Base-by-base conservation (phyloP, 495 filamentous ascomycete genomes). In the Xylaria grammica region DNA sequence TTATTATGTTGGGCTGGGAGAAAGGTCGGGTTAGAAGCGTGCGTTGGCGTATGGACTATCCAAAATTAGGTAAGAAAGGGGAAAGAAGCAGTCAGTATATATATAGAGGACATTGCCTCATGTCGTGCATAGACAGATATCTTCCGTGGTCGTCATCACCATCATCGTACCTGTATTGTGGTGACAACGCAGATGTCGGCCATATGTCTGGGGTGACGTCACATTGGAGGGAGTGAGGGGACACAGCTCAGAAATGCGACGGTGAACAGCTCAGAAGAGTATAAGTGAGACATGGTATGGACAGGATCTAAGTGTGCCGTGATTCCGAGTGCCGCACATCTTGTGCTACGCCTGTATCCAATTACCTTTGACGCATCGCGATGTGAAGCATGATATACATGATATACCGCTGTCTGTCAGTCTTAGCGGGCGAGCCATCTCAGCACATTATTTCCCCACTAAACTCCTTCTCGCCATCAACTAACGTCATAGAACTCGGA, bases 401-500 rank as follows among this genome's bases (percentile, higher is more conserved):
- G 32, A 36, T 11, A 36, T 36, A 11, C 34, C 34, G 34, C 5
- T 11, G 34, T n/a, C n/a, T n/a, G n/a, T n/a, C n/a, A n/a, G n/a
- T n/a, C n/a, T n/a, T n/a, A n/a, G n/a, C n/a, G n/a, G n/a, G n/a
- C n/a, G n/a, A n/a, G n/a, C n/a, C n/a, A n/a, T n/a, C n/a, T n/a
- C n/a, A n/a, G n/a, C n/a, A n/a, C n/a, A n/a, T n/a, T n/a, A n/a
- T n/a, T n/a, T n/a, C n/a, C n/a, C n/a, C n/a, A n/a, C n/a, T n/a
- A n/a, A n/a, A n/a, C n/a, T n/a, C n/a, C n/a, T 36, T 4, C 11
- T 36, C 4, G 32, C 32, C 32, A 36, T 36, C 32, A 4, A 36
- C 32, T 36, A 19, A 62, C 60, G 60, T 62, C 60, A 62, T 62
- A 24, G 6, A 17, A 7, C 51, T 6, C 10, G 13, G 32, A 63